Percentiles rank a stretch among this genome's conserved stretches.
Evolutionary conservation across 2,329 filamentous ascomycete genomes (phyloP).

Genomic region (Penicillium sp.): DNA sequence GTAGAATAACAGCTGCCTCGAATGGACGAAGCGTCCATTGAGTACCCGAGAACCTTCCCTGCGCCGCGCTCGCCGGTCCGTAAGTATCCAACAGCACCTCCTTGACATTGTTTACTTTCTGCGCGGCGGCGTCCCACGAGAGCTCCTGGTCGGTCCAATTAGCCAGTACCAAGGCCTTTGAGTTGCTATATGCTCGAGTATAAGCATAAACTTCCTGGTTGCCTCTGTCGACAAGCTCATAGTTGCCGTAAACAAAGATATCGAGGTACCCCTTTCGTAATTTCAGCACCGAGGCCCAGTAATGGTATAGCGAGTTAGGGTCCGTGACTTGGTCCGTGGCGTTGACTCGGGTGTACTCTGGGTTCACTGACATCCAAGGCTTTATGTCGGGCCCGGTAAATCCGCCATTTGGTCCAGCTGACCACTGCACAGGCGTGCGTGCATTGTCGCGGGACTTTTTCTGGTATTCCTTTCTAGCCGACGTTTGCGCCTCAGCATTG

Average conservation of each 20-base stretch:
- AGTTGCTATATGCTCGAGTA: constrained; percentile 45
- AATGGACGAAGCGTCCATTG: constrained; percentile 41
- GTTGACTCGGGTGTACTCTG: constrained; percentile 67
- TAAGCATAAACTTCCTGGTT: constrained; percentile 63
- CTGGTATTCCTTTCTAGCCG: constrained; percentile 41
- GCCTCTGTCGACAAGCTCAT: constrained; percentile 59
- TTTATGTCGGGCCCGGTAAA: constrained; percentile 61
- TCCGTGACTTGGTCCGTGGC: constrained; percentile 53
- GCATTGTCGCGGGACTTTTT: constrained; percentile 67
- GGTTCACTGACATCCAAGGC: constrained; percentile 75
- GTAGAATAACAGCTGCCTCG: constrained; percentile 35
- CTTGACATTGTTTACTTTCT: constrained; percentile 33
- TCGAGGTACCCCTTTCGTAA: constrained; percentile 66
- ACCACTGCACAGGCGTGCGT: constrained; percentile 75
- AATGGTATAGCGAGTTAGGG: constrained; percentile 59
- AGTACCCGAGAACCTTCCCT: constrained; percentile 28
- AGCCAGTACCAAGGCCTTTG: constrained; percentile 42
- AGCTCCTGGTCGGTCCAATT: constrained; percentile 41
- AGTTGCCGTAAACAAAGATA: constrained; percentile 71
- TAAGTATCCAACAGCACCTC: constrained; percentile 41
- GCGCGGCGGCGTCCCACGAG: constrained; percentile 37
- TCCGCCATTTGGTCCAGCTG: constrained; percentile 62
- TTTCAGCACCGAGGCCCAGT: constrained; percentile 65
- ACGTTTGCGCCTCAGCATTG: constrained; percentile 35
- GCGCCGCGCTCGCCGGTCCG: constrained; percentile 26